These are phyloP conservation scores for Phytopythium aichiense DNA, from an alignment of 352 stramenopile species.

Conservation along the genomic window DNA sequence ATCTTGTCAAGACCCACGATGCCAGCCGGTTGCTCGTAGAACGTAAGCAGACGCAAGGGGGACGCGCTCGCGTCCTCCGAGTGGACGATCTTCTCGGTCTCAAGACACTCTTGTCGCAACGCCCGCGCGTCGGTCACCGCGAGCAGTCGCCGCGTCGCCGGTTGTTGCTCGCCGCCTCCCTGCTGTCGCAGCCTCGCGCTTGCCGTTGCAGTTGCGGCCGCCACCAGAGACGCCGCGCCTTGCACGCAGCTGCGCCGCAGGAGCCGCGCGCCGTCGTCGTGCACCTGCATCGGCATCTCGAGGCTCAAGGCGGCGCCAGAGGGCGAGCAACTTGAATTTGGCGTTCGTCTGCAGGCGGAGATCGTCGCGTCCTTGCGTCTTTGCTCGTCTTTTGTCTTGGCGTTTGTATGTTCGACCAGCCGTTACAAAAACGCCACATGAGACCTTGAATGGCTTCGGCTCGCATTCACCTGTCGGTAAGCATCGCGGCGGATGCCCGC, in stretches of 20 bases:
- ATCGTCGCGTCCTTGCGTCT: no score
- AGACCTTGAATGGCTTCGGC: no score
- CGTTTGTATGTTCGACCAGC: no score
- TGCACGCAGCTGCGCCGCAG: background rate
- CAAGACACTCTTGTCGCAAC: conserved; percentile 16
- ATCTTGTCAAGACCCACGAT: conserved; percentile 15
- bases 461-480: no score
- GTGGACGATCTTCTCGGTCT: conserved; percentile 20
- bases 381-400: no score
- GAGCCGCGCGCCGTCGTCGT: background rate
- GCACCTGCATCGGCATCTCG: background rate
- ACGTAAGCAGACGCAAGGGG: background rate
- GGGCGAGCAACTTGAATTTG: background rate
- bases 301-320: background rate
- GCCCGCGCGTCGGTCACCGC: conserved; percentile 24
- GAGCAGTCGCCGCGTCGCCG: conserved; percentile 5
- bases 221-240: background rate
- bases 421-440: no score
- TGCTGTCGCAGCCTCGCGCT: background rate
- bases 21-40: background rate
- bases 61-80: background rate
- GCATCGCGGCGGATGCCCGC: no score
- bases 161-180: background rate
- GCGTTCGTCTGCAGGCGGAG: no score
- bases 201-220: background rate